Evolutionary conservation across 2,329 filamentous ascomycete species (phyloP), one percentile per base, ranked within the genome.

Genomic region (Aspergillus piperis): DNA sequence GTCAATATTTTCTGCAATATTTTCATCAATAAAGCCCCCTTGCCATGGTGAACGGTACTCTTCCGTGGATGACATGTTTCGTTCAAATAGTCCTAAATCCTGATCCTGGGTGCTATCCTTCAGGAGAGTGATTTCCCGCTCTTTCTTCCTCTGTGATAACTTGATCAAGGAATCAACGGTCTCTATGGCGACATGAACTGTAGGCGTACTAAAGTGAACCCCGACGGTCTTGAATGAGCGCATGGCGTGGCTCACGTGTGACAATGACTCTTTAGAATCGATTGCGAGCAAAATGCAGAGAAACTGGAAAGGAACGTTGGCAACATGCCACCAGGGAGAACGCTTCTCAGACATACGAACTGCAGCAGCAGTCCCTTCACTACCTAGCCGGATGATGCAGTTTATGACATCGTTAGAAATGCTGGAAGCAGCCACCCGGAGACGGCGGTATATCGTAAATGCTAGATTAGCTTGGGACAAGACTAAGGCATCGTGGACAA

Each of bases 321-420:
- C 57, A 19, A 65, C 62, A 23, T 65, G 64, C 64, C 64, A 65
- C 64, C 64, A 65, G 5, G 64, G 64, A 23, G 50, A 53, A 30
- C 55, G 56, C 6, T 44, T 44, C 13, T 57, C 58, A 10, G 60
- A 49, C 10, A 57, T 52, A 11, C 57, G 27, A 5, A 59, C 32
- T 1, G 62, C 55, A 3, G 64, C 59, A 3, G 58, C 44, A 2
- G 64, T 58, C 3, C 64, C 64, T 15, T 41, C 42, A 19, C 38
- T 51, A 6, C 62, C 64, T 13, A 64, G 53, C 11, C 36, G 38
- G 17, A 65, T 58, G 3, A 64, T 51, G 2, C 51, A 48, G 13
- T 41, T 36, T 27, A 62, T 21, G 3, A 61, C 59, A 8, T 51
- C 54, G 21, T 56, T 62, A 3, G 52, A 47, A 11, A 62, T 55